These are phyloP conservation scores for Mucor saturninus DNA, from an alignment of 371 early-diverging fungal genomes.

Conservation along the genomic window DNA sequence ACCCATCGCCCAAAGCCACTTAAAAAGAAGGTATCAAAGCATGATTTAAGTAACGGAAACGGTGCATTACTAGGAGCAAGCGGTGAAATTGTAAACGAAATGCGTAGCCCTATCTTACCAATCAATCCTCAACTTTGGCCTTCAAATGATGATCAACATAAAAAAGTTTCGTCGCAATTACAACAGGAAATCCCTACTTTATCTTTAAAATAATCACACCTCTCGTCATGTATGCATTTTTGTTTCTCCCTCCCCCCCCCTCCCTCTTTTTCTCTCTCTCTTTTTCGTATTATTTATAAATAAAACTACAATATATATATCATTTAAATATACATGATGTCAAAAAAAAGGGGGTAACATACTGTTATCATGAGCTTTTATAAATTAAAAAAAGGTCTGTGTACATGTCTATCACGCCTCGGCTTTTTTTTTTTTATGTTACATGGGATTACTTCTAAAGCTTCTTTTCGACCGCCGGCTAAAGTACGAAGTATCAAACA, in stretches of 20 bases:
- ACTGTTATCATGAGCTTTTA: too few species aligned
- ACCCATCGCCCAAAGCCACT: constrained; percentile 75
- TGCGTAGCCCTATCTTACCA: constrained; percentile 32
- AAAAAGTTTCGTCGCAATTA: constrained; percentile 1
- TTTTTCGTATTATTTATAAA: not conserved
- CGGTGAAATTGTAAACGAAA: constrained; percentile 43
- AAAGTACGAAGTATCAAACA: not conserved
- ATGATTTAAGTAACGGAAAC: constrained; percentile 1
- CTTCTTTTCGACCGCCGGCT: not conserved
- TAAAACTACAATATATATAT: too few species aligned
- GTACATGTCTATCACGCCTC: not conserved
- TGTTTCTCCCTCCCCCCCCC: not conserved
- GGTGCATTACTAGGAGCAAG: constrained; percentile 36
- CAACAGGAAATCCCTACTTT: constrained; percentile 3
- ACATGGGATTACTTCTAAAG: not conserved
- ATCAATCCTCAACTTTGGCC: constrained; percentile 27
- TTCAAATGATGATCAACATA: constrained; percentile 5
- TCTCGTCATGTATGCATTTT: not conserved
- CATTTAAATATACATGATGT: too few species aligned
- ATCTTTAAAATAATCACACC: not conserved
- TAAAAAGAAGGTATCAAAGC: constrained; percentile 16
- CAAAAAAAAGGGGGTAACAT: too few species aligned
- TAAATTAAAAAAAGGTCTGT: too few species aligned
- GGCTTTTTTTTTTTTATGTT: not conserved
- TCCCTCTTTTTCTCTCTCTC: not conserved